phyloP scores from a whole-genome alignment of 148 eudicot genomes.

The Spergularia marina region DNA sequence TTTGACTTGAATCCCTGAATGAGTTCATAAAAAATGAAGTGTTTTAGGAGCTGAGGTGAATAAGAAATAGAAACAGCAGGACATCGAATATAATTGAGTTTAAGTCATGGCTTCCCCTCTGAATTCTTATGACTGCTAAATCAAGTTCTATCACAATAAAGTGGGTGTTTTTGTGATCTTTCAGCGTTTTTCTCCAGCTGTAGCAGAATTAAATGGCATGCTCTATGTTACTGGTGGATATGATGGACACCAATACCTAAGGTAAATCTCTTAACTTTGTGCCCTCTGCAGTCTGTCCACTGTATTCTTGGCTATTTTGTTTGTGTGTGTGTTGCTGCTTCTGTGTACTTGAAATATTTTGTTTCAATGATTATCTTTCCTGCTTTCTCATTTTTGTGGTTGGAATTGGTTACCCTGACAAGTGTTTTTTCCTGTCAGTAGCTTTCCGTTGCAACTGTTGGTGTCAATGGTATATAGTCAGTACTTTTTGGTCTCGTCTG shows the following conservation, averaged over 20 bases:
- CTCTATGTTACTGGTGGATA: constrained; percentile 75
- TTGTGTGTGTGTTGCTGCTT: background rate
- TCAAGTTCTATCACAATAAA: background rate
- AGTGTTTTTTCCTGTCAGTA: no score
- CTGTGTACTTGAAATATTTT: background rate
- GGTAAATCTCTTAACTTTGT: constrained; percentile 36
- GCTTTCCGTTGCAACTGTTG: constrained; percentile 7
- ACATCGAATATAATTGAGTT: background rate
- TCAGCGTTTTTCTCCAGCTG: constrained; percentile 67
- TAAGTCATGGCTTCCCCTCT: background rate
- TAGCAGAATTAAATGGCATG: constrained; percentile 48
- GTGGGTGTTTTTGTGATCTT: constrained; percentile 14
- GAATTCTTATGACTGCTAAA: background rate
- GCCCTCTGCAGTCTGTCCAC: background rate
- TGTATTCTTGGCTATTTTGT: background rate
- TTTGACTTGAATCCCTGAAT: background rate
- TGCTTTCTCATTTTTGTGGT: background rate
- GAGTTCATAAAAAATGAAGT: no score
- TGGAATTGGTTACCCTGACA: background rate
- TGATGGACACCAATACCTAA: constrained; percentile 56
- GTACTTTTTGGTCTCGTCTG: background rate
- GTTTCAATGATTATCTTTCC: background rate
- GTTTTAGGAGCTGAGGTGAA: background rate
- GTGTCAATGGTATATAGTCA: background rate
- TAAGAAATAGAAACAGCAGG: background rate